Conservation (phyloP, 2,329 filamentous ascomycete species). For the Bipolaris oryzae region DNA sequence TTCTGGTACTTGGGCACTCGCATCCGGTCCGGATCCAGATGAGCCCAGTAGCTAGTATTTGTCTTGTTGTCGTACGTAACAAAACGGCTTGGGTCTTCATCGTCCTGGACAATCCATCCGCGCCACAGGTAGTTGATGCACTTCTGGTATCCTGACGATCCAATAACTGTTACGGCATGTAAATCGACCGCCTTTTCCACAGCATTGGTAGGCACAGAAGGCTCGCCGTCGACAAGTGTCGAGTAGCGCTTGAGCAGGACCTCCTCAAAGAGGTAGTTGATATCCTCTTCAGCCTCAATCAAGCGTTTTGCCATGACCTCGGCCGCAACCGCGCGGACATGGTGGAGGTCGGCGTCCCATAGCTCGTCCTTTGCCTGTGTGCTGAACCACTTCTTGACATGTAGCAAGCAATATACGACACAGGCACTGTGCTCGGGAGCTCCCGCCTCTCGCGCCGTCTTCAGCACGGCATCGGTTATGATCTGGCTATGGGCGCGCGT, state of each 20-base stretch:
- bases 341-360: slow-evolving; percentile 88
- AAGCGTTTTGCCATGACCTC: slow-evolving; percentile 90
- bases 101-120: slow-evolving; percentile 96
- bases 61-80: slow-evolving; percentile 84
- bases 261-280: slow-evolving; percentile 76
- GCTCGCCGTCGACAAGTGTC: slow-evolving; percentile 72
- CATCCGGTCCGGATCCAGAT: slow-evolving; percentile 95
- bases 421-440: slow-evolving; percentile 75
- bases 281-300: slow-evolving; percentile 85
- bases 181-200: slow-evolving; percentile 93
- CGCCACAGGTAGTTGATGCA: slow-evolving; percentile 92
- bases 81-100: slow-evolving; percentile 87
- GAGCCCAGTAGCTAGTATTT: slow-evolving; percentile 75
- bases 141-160: slow-evolving; percentile 92
- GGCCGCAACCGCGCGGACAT: slow-evolving; percentile 78
- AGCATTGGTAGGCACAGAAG: slow-evolving; percentile 80
- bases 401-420: slow-evolving; percentile 81
- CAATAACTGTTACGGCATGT: slow-evolving; percentile 86
- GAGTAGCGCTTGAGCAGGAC: slow-evolving; percentile 89
- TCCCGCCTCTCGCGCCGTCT: slow-evolving; percentile 82
- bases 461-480: slow-evolving; percentile 79
- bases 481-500: slow-evolving; percentile 82
- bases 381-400: slow-evolving; percentile 77
- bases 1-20: slow-evolving; percentile 93
- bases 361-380: slow-evolving; percentile 80